phyloP scores from a whole-genome alignment of 2,329 filamentous ascomycete species.

The Verticillium nonalfalfae region DNA sequence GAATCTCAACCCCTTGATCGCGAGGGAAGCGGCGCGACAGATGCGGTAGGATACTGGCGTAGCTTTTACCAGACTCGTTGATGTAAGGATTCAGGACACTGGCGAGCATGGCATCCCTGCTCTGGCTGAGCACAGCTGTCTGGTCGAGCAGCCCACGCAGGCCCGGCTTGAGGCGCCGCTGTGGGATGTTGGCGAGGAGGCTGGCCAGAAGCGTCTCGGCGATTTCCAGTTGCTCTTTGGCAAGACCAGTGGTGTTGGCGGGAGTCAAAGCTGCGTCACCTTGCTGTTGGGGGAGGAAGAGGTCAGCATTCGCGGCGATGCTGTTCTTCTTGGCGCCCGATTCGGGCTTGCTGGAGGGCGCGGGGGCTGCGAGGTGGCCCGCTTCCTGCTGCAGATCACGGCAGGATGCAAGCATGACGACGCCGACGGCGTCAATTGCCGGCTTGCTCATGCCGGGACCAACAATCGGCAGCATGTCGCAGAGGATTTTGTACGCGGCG shows the following conservation, averaged over 20 bases:
- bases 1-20: slow-evolving; percentile 62
- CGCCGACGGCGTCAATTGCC: slow-evolving; percentile 55
- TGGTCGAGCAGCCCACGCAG: slow-evolving; percentile 73
- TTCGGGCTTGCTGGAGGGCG: slow-evolving; percentile 15
- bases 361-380: slow-evolving; percentile 38
- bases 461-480: slow-evolving; percentile 50
- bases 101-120: slow-evolving; percentile 69
- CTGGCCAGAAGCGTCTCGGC: slow-evolving; percentile 57
- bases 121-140: slow-evolving; percentile 65
- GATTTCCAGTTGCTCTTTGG: slow-evolving; percentile 42
- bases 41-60: slow-evolving; percentile 75
- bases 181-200: slow-evolving; percentile 57
- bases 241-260: slow-evolving; percentile 29
- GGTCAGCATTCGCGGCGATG: slow-evolving; percentile 59
- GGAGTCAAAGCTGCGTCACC: slow-evolving; percentile 22
- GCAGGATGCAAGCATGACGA: slow-evolving; percentile 63
- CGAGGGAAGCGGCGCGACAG: slow-evolving; percentile 59
- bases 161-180: slow-evolving; percentile 61
- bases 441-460: slow-evolving; percentile 63
- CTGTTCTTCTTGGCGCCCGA: slow-evolving; percentile 31
- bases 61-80: slow-evolving; percentile 54
- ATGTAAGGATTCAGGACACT: slow-evolving; percentile 75
- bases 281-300: slow-evolving; percentile 51
- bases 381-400: slow-evolving; percentile 59
- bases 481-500: slow-evolving; percentile 53